Evolutionary conservation across 306 rosid genomes (phyloP), one percentile per base, ranked within the genome.

Genomic region (Lathyrus aphaca): DNA sequence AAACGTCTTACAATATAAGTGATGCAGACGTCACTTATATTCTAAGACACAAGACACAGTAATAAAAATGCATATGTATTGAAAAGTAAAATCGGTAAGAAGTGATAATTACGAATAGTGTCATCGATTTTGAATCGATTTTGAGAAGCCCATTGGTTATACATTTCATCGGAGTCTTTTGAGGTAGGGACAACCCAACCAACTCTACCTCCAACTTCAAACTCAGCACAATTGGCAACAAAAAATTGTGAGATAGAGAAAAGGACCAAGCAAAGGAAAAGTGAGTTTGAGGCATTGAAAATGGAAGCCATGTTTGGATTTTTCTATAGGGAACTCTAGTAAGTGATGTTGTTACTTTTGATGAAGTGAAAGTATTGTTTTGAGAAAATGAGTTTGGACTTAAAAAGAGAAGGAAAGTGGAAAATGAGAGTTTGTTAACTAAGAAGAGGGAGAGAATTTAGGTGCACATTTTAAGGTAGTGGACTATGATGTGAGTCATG

Each of bases 101-200:
- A 50, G 16, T 12, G 29, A 15, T 35, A 91, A 95, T 89, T 80
- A 89, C 98, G 68, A 30, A 93, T 46, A 40, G 87, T 81, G 79
- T 93, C 98, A 10, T 74, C 37, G 9, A 90, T 75, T 25, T 60
- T 75, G 86, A 93, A 90, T 77, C 98, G 76, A 74, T 85, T 85
- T 1, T 59, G 60, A 8, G 97, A 88, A 2, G 97, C 98, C 97
- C 98, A 93, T 2, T 82, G 71, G 69, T 86, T 85, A 78, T 82
- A 93, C 48, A 60, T 38, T 3, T 78, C 71, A 27, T 53, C 42
- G 10, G 71, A 68, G 4, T 79, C 75, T 44, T 70, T 81, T 15
- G 88, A 75, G 12, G 64, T 79, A 2, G 97, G 97, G 25, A 86
- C 68, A 51, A 56, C 63, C 98, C 98, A 90, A 29, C 92, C 96